Conservation (phyloP, 345 rosid species). For the Erucastrum elatum region DNA sequence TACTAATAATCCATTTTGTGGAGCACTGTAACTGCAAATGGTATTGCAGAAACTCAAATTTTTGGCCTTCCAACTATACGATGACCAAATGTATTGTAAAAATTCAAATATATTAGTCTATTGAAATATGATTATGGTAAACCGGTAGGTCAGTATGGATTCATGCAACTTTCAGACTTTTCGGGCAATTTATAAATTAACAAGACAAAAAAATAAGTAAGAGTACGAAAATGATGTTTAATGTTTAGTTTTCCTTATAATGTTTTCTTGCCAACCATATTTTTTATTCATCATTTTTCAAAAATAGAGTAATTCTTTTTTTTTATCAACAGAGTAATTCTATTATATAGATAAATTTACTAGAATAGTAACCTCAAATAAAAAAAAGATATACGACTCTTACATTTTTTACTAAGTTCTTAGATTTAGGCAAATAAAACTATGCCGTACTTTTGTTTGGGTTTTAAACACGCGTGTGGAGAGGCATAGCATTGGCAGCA, state of each 20-base stretch:
- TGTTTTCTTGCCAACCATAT: background rate
- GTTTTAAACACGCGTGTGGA: slow-evolving; percentile 32
- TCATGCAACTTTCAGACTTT: background rate
- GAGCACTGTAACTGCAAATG: background rate
- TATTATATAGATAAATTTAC: background rate
- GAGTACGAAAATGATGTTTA: background rate
- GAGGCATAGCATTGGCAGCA: slow-evolving; percentile 34
- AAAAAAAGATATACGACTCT: no score
- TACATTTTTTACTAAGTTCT: no score
- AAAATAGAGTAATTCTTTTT: no score
- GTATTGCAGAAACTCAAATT: background rate
- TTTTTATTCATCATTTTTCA: no score
- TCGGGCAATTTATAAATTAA: background rate
- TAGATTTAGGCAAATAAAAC: background rate
- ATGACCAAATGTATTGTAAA: background rate
- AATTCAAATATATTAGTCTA: background rate
- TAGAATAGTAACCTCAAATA: no score
- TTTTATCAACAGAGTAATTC: no score
- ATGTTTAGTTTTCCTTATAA: background rate
- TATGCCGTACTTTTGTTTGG: slow-evolving; percentile 28
- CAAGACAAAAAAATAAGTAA: background rate
- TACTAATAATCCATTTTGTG: background rate
- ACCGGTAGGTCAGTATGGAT: background rate
- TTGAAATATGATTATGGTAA: background rate
- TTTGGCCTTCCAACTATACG: background rate